A percentile compares a stretch with the other conserved stretches of the same genome.
These are phyloP conservation scores for Debaryomycetaceae sp. DNA, from an alignment of 1,139 yeast species.

Conservation along the genomic window DNA sequence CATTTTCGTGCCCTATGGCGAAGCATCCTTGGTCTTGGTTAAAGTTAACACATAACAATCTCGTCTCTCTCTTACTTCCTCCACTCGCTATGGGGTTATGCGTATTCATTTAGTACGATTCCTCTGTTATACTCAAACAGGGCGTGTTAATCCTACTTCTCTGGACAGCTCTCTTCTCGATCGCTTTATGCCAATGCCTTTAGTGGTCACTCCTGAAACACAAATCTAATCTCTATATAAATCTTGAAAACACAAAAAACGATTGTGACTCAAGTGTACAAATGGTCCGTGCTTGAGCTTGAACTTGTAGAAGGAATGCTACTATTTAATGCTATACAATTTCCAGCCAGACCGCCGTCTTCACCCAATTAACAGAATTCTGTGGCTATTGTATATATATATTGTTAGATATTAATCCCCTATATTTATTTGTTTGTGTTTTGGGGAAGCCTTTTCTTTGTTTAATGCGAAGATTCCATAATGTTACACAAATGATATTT, in stretches of 20 bases:
- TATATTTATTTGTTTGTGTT: not conserved
- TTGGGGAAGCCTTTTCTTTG: not conserved
- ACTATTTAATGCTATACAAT: not conserved
- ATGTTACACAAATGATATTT: not conserved
- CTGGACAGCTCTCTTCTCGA: too few species aligned
- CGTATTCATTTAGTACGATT: constrained; percentile 30
- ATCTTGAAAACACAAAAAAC: not conserved
- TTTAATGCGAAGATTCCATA: not conserved
- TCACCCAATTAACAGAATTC: not conserved
- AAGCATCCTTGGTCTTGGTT: constrained; percentile 92
- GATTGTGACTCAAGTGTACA: not conserved
- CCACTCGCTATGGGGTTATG: constrained; percentile 25
- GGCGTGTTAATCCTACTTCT: not conserved
- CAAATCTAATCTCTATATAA: not conserved
- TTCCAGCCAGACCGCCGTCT: not conserved
- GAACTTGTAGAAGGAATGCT: constrained; percentile 1
- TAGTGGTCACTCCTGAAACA: not conserved
- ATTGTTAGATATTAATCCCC: not conserved
- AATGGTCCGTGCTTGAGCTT: constrained; percentile 1
- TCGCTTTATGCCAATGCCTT: not conserved
- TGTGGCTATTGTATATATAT: not conserved
- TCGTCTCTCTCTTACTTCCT: constrained; percentile 24
- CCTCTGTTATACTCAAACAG: not conserved
- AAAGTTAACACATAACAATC: constrained; percentile 60
- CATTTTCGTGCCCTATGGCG: constrained; percentile 76